Conservation (phyloP, 495 filamentous ascomycete genomes). For the Penicillium silybi region DNA sequence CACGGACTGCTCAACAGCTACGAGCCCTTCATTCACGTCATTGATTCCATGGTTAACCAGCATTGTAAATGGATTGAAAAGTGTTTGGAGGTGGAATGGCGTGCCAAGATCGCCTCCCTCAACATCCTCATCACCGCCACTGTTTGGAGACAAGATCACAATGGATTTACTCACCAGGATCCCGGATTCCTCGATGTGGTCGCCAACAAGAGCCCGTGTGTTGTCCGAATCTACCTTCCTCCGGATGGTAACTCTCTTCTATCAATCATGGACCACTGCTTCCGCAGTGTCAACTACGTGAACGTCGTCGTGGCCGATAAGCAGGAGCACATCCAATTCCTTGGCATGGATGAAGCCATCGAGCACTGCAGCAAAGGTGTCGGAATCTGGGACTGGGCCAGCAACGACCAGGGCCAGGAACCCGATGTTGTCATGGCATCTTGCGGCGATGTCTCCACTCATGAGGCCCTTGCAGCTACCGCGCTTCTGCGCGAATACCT, state of each 20-base stretch:
- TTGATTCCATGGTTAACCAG: constrained; percentile 77
- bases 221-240: constrained; percentile 73
- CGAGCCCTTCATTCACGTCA: constrained; percentile 74
- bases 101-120: constrained; percentile 60
- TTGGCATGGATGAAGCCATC: constrained; percentile 62
- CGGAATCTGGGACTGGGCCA: constrained; percentile 57
- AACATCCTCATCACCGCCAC: constrained; percentile 73
- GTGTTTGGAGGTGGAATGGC: constrained; percentile 67
- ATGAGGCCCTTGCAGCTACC: constrained; percentile 65
- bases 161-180: constrained; percentile 76
- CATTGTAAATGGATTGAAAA: constrained; percentile 81
- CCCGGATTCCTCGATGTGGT: constrained; percentile 73
- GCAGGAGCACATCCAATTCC: constrained; percentile 69
- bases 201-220: constrained; percentile 69
- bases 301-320: constrained; percentile 75
- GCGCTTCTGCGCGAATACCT: constrained; percentile 60
- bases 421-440: constrained; percentile 68
- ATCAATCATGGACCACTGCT: constrained; percentile 64
- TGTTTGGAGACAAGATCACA: constrained; percentile 76
- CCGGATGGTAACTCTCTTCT: constrained; percentile 72
- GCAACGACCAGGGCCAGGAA: constrained; percentile 55
- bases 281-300: constrained; percentile 67
- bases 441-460: constrained; percentile 67
- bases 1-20: constrained; percentile 74
- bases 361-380: constrained; percentile 67